A percentile compares a stretch with the other conserved stretches of the same genome.
Conservation (phyloP, 257 asterid species). For the Solanum sitiens region DNA sequence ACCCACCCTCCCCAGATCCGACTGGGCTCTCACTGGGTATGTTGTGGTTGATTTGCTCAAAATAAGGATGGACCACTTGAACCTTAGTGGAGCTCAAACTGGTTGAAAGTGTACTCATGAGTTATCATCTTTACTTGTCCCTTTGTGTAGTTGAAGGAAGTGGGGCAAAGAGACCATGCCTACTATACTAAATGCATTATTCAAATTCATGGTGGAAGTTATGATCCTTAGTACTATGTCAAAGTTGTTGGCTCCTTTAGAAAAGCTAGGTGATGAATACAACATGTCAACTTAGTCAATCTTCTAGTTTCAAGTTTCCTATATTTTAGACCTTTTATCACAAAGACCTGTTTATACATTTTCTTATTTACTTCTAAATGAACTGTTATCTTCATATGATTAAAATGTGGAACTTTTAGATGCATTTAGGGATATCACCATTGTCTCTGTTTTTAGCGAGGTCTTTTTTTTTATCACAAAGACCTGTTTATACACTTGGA, state of each 20-base stretch:
- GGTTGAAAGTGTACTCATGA: neutral
- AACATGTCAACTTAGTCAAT: neutral
- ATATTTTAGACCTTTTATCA: neutral
- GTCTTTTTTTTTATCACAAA: neutral
- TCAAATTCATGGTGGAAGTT: neutral
- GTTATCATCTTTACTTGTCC: neutral
- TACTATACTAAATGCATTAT: neutral
- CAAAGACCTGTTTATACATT: neutral
- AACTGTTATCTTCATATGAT: neutral
- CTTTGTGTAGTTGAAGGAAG: neutral
- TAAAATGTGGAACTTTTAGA: neutral
- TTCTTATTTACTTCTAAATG: neutral
- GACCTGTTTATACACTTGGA: neutral
- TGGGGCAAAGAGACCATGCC: neutral
- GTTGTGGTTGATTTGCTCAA: neutral
- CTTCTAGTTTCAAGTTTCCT: neutral
- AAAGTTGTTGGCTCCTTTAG: neutral
- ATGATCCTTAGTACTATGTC: neutral
- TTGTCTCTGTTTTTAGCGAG: neutral
- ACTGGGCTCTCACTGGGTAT: neutral
- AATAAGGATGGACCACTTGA: neutral
- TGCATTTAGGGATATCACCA: neutral
- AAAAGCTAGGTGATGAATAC: neutral
- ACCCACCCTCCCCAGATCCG: neutral
- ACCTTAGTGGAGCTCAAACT: neutral